These are phyloP conservation scores for Fusarium sp. DNA, from an alignment of 2,329 filamentous ascomycete species.

Conservation along the genomic window DNA sequence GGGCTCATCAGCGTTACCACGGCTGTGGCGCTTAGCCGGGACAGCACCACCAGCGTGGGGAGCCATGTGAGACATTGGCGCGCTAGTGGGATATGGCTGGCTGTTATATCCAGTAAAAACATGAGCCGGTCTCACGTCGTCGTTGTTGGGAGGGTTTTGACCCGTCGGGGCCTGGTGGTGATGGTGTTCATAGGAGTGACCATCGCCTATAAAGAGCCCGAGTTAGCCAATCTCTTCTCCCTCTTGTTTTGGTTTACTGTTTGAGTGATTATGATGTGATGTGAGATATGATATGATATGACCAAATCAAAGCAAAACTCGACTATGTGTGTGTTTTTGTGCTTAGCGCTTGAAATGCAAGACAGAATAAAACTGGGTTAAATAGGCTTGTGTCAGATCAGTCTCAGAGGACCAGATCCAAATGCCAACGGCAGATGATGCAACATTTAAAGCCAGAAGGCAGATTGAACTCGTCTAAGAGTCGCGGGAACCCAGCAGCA, in stretches of 20 bases:
- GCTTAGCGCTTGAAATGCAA: constrained; percentile 10
- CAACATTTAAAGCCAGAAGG: constrained; percentile 50
- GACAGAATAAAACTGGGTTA: constrained; percentile 38
- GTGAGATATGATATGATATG: background rate
- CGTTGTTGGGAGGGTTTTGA: constrained; percentile 59
- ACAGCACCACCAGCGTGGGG: constrained; percentile 53
- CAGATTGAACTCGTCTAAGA: constrained; percentile 54
- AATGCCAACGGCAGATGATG: constrained; percentile 42
- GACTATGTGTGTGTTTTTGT: constrained; percentile 24
- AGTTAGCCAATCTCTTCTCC: constrained; percentile 46
- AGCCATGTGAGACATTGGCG: constrained; percentile 73
- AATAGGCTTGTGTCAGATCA: constrained; percentile 11
- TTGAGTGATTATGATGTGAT: constrained; percentile 28
- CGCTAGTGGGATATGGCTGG: constrained; percentile 68
- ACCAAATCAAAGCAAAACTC: constrained; percentile 26
- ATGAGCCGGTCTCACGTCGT: constrained; percentile 79
- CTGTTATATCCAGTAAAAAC: constrained; percentile 78
- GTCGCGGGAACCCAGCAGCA: constrained; percentile 49
- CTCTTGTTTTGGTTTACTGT: constrained; percentile 5
- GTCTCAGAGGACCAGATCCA: constrained; percentile 35
- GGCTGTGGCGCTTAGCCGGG: constrained; percentile 52
- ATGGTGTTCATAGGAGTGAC: constrained; percentile 73
- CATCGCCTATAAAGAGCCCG: constrained; percentile 63
- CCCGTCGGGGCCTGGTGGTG: constrained; percentile 73
- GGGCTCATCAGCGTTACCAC: constrained; percentile 68